Evolutionary conservation across 139 green algal genomes (phyloP).

Genomic region (Haematococcus sp.): DNA sequence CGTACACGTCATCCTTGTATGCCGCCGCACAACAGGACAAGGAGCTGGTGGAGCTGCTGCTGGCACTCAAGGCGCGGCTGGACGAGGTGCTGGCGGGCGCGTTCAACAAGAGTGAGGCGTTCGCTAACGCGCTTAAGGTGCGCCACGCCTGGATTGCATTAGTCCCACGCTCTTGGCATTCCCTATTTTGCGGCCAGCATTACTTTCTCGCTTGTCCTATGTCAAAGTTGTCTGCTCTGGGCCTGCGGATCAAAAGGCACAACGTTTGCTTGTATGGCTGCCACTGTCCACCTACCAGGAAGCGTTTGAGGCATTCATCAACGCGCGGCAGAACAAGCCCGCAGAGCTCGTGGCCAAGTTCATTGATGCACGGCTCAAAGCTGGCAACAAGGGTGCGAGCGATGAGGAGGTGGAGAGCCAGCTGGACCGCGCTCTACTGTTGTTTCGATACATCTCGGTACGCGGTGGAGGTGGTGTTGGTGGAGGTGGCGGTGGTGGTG

Average conservation of each 20-base stretch:
- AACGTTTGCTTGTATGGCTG: neutral
- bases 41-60: slow-evolving; percentile 86
- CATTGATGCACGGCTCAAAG: slow-evolving; percentile 83
- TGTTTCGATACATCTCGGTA: slow-evolving; percentile 75
- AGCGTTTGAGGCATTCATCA: slow-evolving; percentile 93
- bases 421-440: slow-evolving; percentile 84
- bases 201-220: no score
- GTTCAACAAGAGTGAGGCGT: slow-evolving; percentile 51
- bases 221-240: no score
- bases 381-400: slow-evolving; percentile 66
- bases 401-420: slow-evolving; percentile 88
- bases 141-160: neutral
- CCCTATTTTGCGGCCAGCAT: no score
- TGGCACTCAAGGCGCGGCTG: slow-evolving; percentile 77
- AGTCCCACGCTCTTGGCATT: no score
- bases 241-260: neutral
- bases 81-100: slow-evolving; percentile 59
- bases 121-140: slow-evolving; percentile 73
- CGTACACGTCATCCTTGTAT: no score
- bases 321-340: slow-evolving; percentile 81
- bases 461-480: no score
- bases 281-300: no score
- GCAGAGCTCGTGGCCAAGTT: slow-evolving; percentile 97
- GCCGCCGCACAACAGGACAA: no score
- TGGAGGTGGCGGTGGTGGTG: no score